These are phyloP conservation scores for Pisolithus orientalis DNA, from an alignment of 768 basidiomycete genomes.

Conservation along the genomic window DNA sequence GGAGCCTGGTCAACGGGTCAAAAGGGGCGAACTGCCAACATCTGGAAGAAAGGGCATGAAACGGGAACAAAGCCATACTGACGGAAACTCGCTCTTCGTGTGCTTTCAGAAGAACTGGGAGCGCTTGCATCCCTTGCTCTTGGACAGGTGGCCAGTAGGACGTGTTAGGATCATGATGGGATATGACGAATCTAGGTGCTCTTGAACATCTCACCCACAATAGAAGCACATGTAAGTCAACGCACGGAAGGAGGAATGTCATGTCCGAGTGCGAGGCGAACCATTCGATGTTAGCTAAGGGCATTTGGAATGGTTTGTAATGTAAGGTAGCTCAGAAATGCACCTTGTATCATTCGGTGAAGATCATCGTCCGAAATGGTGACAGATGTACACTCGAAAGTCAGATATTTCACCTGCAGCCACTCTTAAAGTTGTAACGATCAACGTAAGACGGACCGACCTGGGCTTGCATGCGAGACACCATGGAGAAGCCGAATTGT, in stretches of 20 bases:
- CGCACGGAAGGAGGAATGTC: neutral
- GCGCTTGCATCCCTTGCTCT: neutral
- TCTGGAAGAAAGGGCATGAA: neutral
- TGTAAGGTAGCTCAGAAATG: neutral
- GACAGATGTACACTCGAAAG: neutral
- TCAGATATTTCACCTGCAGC: neutral
- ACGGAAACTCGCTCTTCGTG: neutral
- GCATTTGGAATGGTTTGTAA: neutral
- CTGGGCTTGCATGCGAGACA: neutral
- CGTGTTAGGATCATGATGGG: slow-evolving; percentile 4
- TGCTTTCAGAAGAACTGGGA: slow-evolving; percentile 1
- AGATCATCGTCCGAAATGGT: neutral
- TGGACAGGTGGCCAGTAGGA: slow-evolving; percentile 4
- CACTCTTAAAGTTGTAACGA: neutral
- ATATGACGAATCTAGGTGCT: slow-evolving; percentile 1
- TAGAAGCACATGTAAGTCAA: neutral
- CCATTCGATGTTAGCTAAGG: neutral
- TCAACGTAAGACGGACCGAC: neutral
- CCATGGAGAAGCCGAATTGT: neutral
- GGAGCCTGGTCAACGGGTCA: slow-evolving; percentile 2
- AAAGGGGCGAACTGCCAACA: slow-evolving; percentile 9
- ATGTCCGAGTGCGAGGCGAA: neutral
- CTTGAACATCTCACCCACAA: neutral
- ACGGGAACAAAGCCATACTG: neutral
- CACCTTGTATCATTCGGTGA: neutral